phyloP scores from a whole-genome alignment of 192 early-diverging fungal genomes.

The Podila clonocystis region DNA sequence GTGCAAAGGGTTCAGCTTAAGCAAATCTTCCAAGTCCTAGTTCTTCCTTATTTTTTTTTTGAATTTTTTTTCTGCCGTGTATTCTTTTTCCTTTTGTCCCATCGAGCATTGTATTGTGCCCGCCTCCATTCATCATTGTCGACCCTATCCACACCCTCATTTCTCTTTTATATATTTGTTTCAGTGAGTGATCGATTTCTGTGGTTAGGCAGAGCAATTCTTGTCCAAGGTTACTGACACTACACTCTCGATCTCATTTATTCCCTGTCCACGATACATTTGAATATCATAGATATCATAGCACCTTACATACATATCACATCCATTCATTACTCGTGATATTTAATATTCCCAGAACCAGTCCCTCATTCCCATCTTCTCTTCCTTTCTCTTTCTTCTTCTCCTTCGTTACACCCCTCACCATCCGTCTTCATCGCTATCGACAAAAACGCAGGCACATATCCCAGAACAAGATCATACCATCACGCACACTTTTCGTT shows the following conservation, averaged over 20 bases:
- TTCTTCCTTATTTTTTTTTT: background rate
- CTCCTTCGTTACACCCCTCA: background rate
- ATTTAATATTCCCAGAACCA: constrained; percentile 7
- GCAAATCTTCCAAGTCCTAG: background rate
- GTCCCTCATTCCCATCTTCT: background rate
- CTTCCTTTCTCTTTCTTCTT: background rate
- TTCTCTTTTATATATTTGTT: too few relatives aligned
- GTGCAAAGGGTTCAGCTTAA: background rate
- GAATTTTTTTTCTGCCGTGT: background rate
- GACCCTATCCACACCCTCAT: too few relatives aligned
- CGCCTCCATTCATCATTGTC: too few relatives aligned
- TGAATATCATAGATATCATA: constrained; percentile 10
- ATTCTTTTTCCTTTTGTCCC: background rate
- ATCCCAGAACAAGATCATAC: background rate
- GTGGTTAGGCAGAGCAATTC: too few relatives aligned
- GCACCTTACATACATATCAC: constrained; percentile 24
- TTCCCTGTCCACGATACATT: background rate
- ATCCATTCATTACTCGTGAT: background rate
- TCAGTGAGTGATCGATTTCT: too few relatives aligned
- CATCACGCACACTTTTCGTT: constrained; percentile 1
- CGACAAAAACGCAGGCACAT: background rate
- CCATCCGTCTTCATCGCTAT: background rate
- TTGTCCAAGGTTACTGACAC: too few relatives aligned
- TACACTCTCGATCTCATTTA: too few relatives aligned
- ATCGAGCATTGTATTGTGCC: background rate